phyloP scores from a whole-genome alignment of 2,329 filamentous ascomycete species.

The Amphichorda felina region DNA sequence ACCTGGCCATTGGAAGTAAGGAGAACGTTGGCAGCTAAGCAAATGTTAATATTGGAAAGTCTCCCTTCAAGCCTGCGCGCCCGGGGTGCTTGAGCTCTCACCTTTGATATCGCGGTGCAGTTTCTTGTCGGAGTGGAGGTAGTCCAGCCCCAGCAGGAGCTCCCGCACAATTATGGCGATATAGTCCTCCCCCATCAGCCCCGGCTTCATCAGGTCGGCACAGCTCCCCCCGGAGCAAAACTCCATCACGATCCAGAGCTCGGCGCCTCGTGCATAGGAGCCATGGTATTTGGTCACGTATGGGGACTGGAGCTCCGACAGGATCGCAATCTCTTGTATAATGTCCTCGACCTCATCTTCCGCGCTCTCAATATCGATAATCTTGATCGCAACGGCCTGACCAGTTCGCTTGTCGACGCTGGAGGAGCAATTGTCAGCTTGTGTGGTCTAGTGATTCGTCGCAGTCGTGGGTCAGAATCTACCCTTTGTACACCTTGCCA shows the following conservation, averaged over 20 bases:
- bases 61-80: too few species aligned
- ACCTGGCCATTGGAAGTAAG: conserved; percentile 86
- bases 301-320: conserved; percentile 89
- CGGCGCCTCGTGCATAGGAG: conserved; percentile 88
- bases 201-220: conserved; percentile 90
- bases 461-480: conserved; percentile 9
- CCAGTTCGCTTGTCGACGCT: conserved; percentile 90
- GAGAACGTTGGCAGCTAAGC: conserved; percentile 77
- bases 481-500: conserved; percentile 98
- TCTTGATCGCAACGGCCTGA: conserved; percentile 91
- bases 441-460: background rate
- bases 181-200: conserved; percentile 83
- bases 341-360: conserved; percentile 99
- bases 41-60: conserved; percentile 3
- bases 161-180: conserved; percentile 93
- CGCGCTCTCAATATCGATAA: conserved; percentile 97
- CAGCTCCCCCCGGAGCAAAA: conserved; percentile 96
- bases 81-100: conserved; percentile 27
- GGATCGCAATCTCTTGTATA: conserved; percentile 94
- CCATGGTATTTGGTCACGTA: conserved; percentile 98
- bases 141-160: conserved; percentile 79
- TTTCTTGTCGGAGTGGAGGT: conserved; percentile 91
- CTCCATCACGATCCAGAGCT: conserved; percentile 99
- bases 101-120: conserved; percentile 94
- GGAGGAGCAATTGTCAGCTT: conserved; percentile 4